Evolutionary conservation across 495 filamentous ascomycete species (phyloP), one percentile per base, ranked within the genome.

Genomic region (Pyrenopolyporus hunteri): DNA sequence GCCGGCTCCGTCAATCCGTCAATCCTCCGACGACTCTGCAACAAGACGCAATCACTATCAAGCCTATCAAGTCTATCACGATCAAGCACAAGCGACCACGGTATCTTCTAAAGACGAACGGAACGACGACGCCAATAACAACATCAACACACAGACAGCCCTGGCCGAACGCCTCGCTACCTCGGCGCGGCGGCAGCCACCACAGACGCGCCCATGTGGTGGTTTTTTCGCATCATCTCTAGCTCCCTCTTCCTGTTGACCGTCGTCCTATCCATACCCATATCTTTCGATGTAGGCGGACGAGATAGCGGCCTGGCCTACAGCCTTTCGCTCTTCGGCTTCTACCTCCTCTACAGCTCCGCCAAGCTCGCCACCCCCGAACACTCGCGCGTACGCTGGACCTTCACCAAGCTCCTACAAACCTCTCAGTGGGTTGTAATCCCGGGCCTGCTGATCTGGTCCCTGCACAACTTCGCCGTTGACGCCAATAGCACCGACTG

Each of bases 241-340:
- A 87, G 87, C 74, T 81, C 86, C 70, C 73, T 89, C 75, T 97
- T 96, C 77, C 84, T 98, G 63, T 80, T 88, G 73, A 87, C 88
- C 73, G 91, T 93, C 71, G 86, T 98, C 70, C 85, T 97, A 66
- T 94, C 90, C 46, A 90, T 98, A 73, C 94, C 94, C 55, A 85
- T 98, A 51, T 88, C 94, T 61, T 98, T 97, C 75, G 94, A 98
- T 80, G 92, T 98, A 68, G 94, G 94, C 71, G 94, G 94, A 45
- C 86, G 92, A 72, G 91, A 92, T 59, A 93, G 91, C 73, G 94
- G 94, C 63, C 83, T 98, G 64, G 92, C 91, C 65, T 97, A 91
- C 76, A 96, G 91, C 62, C 83, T 97, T 33, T 85, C 91, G 9
- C 83, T 98, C 14, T 88, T 92, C 29, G 76, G 79, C 59, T 97